These are phyloP conservation scores for Annona cherimola DNA, from an alignment of 164 flowering plant species.

Conservation along the genomic window DNA sequence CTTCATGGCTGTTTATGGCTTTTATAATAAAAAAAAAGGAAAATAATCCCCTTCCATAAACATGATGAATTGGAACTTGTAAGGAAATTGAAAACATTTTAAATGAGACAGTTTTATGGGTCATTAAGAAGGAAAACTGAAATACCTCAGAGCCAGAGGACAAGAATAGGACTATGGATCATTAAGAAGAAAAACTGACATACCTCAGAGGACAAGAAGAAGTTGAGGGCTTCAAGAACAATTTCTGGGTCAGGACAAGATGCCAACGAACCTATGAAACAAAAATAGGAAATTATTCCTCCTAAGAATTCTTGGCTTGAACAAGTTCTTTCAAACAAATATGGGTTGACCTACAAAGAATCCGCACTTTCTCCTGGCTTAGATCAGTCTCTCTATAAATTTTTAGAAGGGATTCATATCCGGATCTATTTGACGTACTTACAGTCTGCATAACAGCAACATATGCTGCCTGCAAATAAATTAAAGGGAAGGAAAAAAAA, in stretches of 20 bases:
- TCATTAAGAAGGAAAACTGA: background rate
- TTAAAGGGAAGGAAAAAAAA: background rate
- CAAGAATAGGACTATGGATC: conserved; percentile 55
- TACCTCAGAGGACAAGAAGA: conserved; percentile 79
- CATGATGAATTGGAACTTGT: no score
- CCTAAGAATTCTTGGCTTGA: background rate
- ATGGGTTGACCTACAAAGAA: conserved; percentile 42
- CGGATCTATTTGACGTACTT: conserved; percentile 55
- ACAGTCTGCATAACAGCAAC: conserved; percentile 76
- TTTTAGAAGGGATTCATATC: conserved; percentile 72
- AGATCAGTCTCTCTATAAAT: conserved; percentile 85
- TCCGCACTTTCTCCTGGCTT: conserved; percentile 87
- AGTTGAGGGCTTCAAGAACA: conserved; percentile 76
- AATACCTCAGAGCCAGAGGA: conserved; percentile 71
- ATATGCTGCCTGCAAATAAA: conserved; percentile 72
- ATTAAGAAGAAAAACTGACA: background rate
- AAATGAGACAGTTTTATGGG: background rate
- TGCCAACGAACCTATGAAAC: conserved; percentile 60
- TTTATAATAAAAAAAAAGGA: no score
- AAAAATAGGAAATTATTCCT: background rate
- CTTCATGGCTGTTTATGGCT: no score
- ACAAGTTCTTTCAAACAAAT: background rate
- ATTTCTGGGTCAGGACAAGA: conserved; percentile 71
- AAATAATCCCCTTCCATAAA: no score
- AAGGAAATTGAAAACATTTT: background rate